These are phyloP conservation scores for Trypanosoma vivax DNA, from an alignment of 208 protist genomes.

Conservation along the genomic window DNA sequence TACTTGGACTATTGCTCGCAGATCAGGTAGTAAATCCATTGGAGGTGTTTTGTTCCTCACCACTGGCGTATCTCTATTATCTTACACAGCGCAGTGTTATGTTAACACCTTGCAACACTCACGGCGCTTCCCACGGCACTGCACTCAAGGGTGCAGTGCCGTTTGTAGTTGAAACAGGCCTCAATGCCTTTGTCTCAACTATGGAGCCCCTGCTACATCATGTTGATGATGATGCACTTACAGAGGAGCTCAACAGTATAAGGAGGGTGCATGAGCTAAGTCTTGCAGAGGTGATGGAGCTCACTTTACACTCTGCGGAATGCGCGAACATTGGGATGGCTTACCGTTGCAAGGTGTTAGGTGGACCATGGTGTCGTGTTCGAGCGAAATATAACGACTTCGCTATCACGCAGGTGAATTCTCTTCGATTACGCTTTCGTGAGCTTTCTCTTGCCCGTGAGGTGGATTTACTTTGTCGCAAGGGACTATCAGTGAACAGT, in stretches of 20 bases:
- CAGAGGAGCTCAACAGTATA: constrained; percentile 51
- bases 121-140: constrained; percentile 55
- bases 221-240: constrained; percentile 55
- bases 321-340: constrained; percentile 16
- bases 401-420: constrained; percentile 50
- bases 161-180: constrained; percentile 85
- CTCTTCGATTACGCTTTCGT: constrained; percentile 60
- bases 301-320: constrained; percentile 42
- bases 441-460: constrained; percentile 55
- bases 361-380: constrained; percentile 50
- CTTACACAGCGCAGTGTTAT: constrained; percentile 94
- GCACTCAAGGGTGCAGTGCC: constrained; percentile 85
- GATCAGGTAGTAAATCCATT: constrained; percentile 95
- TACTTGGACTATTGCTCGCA: constrained; percentile 87
- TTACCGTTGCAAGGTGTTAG: constrained; percentile 24
- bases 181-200: constrained; percentile 94
- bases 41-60: constrained; percentile 80
- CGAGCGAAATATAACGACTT: constrained; percentile 44
- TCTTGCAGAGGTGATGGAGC: constrained; percentile 56
- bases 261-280: constrained; percentile 36
- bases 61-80: constrained; percentile 97
- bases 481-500: constrained; percentile 5
- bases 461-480: constrained; percentile 46
- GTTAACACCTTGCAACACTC: constrained; percentile 95
- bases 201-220: constrained; percentile 93